These are phyloP conservation scores for Aspergillaceae sp. DNA, from an alignment of 2,329 filamentous ascomycete species.

Conservation along the genomic window DNA sequence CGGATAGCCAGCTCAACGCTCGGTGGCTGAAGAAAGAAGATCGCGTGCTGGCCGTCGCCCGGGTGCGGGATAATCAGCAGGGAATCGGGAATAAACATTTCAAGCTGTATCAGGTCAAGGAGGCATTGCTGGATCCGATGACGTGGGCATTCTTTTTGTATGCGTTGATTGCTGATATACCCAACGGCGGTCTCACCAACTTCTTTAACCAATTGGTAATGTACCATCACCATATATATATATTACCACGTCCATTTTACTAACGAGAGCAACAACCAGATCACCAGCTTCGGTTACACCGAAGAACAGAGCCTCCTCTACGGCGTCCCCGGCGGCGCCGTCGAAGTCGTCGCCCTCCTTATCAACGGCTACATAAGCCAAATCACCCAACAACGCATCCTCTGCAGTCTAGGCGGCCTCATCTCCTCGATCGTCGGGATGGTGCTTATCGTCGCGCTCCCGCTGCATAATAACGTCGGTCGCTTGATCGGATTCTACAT, in stretches of 20 bases:
- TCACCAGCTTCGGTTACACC: constrained; percentile 57
- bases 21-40: constrained; percentile 59
- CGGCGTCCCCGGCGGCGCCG: constrained; percentile 56
- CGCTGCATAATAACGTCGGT: constrained; percentile 49
- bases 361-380: constrained; percentile 51
- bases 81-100: constrained; percentile 64
- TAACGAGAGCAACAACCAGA: constrained; percentile 20
- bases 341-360: constrained; percentile 54
- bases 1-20: constrained; percentile 54
- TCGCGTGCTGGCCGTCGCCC: constrained; percentile 58
- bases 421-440: constrained; percentile 50
- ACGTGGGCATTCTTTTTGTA: constrained; percentile 54
- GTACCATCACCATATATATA: not conserved
- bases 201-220: constrained; percentile 50
- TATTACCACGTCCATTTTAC: not conserved
- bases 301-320: constrained; percentile 55
- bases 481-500: constrained; percentile 59
- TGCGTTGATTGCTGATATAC: constrained; percentile 49
- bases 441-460: constrained; percentile 56
- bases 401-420: constrained; percentile 47
- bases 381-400: constrained; percentile 47
- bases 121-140: constrained; percentile 50
- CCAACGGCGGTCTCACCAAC: constrained; percentile 52
- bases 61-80: constrained; percentile 65
- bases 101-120: constrained; percentile 57